Evolutionary conservation across 805 yeast genomes (phyloP), one percentile per base, ranked within the genome.

Genomic region (Saturnispora kantuleensis): DNA sequence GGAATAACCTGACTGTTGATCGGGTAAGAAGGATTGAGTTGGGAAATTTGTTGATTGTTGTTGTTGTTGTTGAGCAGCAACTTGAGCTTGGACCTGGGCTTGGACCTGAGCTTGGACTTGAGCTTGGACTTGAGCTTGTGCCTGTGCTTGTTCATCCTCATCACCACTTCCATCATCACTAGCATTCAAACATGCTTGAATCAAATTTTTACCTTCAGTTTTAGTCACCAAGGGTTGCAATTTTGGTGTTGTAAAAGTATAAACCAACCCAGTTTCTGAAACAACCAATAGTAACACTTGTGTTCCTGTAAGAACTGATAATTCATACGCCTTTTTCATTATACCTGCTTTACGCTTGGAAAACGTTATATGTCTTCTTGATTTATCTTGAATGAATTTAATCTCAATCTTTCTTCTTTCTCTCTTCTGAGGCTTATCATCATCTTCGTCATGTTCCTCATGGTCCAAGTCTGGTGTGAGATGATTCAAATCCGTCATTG

Each of bases 311-410:
- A 93, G 74, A 43, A 93, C 97, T 16, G 95, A 84, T 52, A 93
- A 74, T 64, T 93, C 98, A 67, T 90, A 93, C n/a, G 98, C 98
- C 70, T 93, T 93, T 70, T 93, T 93, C 98, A 93, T 93, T 59
- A 93, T 90, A 56, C 98, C 98, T 38, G 96, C 97, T 68, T 90
- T 90, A 68, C 98, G 84, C 70, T 93, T 93, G 44, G 97, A 87
- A 59, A 93, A 93, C 29, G 98, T 93, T 56, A 93, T 94, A 67
- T 93, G 98, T 60, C 98, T 85, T 64, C 98, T 80, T 16, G 96
- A 86, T 69, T 93, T 93, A 66, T 93, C 97, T 69, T 90, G 96
- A 59, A 93, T 93, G 61, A 93, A 93, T 70, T 87, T 86, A 64
- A 93, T 93, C 66, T 93, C 98, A 58, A 90, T 90, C 67, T 90